Base-by-base conservation (phyloP, 495 filamentous ascomycete genomes). In the Penicillium salamii region DNA sequence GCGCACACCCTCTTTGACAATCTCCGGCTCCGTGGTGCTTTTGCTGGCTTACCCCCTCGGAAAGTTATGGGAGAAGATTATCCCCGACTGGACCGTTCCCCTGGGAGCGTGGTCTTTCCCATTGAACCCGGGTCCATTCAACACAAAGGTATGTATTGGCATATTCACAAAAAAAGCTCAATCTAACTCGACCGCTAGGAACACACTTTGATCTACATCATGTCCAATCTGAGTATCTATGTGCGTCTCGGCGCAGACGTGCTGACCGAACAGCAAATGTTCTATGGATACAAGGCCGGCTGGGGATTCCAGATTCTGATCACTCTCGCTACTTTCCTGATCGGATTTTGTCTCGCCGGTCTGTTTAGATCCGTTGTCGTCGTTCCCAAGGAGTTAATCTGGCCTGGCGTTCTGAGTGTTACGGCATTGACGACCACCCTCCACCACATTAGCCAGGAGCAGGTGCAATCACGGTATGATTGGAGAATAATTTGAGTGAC, bases 391-490 rank as follows among this genome's bases (percentile, higher is more conserved):
- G 85, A 86, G 34, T 88, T 95, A 80, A 88, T 95, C 31, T 95
- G 90, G 90, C 90, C 90, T 0, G 83, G 83, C 18, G 90, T 89
- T 5, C 73, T 95, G 39, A 84, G 89, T 73, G 87, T 86, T 17
- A 85, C 88, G 4, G 82, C 89, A 42, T 88, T 93, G 78, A 88
- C 90, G 46, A 84, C 80, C 5, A 91, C 87, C 0, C 73, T 95
- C 17, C 90, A 95, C 59, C 65, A 78, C 69, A 74, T 48, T 4
- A 32, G 35, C 49, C 46, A 57, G 26, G 31, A 31, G n/a, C 46
- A 57, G 17, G 40, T 53, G 1, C 45, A 50, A 29, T 14, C 41
- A 24, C 42, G 44, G 58, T 58, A 33, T 23, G 50, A 70, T 72
- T 38, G 19, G 15, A 13, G 7, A 3, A 29, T 18, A 19, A 1